These are phyloP conservation scores for Colletotrichum simmondsii DNA, from an alignment of 2,329 filamentous ascomycete genomes.

Conservation along the genomic window DNA sequence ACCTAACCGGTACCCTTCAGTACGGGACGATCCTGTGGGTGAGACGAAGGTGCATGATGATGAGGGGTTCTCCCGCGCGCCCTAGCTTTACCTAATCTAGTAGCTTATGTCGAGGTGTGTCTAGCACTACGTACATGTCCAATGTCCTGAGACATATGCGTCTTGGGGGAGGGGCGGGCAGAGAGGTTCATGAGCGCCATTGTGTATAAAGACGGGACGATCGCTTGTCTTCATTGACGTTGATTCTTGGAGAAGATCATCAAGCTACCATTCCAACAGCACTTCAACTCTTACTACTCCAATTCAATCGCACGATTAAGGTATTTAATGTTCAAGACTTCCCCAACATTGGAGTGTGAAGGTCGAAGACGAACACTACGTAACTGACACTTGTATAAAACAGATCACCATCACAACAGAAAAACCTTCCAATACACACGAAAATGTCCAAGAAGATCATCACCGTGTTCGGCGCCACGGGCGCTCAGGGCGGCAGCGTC, in stretches of 20 bases:
- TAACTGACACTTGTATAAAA: not conserved
- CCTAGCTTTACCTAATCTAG: slow-evolving; percentile 5
- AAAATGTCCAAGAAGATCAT: slow-evolving; percentile 53
- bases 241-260: not conserved
- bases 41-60: not conserved
- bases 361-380: not conserved
- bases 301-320: not conserved
- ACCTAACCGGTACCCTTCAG: too few species aligned
- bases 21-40: not conserved
- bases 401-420: not conserved
- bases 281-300: not conserved
- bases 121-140: not conserved
- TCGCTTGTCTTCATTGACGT: not conserved
- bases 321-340: not conserved
- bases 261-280: not conserved
- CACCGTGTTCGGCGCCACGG: slow-evolving; percentile 69
- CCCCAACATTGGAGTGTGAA: not conserved
- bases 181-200: not conserved
- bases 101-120: slow-evolving; percentile 14
- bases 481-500: slow-evolving; percentile 69
- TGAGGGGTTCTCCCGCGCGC: not conserved
- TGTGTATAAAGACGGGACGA: slow-evolving; percentile 1
- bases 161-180: not conserved
- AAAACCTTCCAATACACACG: not conserved
- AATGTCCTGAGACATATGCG: not conserved